These are phyloP conservation scores for Trametes maxima DNA, from an alignment of 768 basidiomycete species.

Conservation along the genomic window DNA sequence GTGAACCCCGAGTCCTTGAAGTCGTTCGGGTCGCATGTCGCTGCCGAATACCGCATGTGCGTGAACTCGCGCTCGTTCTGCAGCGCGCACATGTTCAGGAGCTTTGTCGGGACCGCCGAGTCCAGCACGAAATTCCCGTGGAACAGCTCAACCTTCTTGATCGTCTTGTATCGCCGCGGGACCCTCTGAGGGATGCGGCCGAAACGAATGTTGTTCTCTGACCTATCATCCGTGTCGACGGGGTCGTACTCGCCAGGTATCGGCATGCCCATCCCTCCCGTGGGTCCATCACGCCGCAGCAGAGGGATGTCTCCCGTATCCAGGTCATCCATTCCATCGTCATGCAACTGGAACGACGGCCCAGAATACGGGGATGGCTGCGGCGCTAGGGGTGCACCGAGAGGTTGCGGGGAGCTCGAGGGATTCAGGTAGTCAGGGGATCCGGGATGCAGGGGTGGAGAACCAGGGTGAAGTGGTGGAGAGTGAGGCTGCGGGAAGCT, in stretches of 20 bases:
- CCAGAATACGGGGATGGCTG: conserved; percentile 20
- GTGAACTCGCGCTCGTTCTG: conserved; percentile 89
- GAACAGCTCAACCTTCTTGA: conserved; percentile 91
- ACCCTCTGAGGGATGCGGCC: conserved; percentile 91
- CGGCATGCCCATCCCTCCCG: conserved; percentile 36
- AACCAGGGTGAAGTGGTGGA: conserved; percentile 15
- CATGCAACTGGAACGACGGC: conserved; percentile 44
- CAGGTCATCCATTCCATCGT: conserved; percentile 41
- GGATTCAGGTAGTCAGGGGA: conserved; percentile 28
- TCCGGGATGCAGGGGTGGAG: conserved; percentile 23
- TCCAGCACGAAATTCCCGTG: conserved; percentile 95
- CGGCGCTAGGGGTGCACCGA: conserved; percentile 12
- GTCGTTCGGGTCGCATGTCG: conserved; percentile 94
- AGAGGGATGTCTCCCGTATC: conserved; percentile 73
- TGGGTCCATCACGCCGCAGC: conserved; percentile 39
- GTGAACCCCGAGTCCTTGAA: conserved; percentile 84
- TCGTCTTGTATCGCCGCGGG: conserved; percentile 87
- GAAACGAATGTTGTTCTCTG: conserved; percentile 74
- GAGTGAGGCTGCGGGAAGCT: conserved; percentile 30
- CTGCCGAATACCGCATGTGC: conserved; percentile 94
- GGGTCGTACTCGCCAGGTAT: conserved; percentile 48
- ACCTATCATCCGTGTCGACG: conserved; percentile 35
- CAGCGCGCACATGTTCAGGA: conserved; percentile 79
- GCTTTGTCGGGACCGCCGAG: conserved; percentile 85
- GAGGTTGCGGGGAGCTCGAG: conserved; percentile 10